Conservation (phyloP, 441 rosid species). For the Corymbia citriodora region DNA sequence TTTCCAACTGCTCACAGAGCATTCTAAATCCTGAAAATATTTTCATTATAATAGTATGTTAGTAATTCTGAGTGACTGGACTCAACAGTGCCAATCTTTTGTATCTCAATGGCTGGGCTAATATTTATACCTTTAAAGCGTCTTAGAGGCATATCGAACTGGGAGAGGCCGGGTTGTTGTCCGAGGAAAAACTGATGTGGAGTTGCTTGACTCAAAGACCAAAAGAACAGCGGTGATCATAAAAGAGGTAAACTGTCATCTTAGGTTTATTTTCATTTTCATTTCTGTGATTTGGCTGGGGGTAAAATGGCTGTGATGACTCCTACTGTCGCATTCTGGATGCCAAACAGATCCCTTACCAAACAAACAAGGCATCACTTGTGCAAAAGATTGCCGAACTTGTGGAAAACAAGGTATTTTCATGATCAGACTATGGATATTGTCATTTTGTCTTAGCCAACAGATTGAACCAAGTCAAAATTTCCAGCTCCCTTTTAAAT, state of each 20-base stretch:
- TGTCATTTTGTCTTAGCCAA: not conserved
- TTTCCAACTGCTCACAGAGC: not conserved
- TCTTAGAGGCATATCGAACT: conserved; percentile 91
- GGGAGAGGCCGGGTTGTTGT: conserved; percentile 80
- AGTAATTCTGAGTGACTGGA: not conserved
- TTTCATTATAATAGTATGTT: not conserved
- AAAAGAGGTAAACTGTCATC: conserved; percentile 58
- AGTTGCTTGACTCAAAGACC: conserved; percentile 75
- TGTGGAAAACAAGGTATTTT: conserved; percentile 82
- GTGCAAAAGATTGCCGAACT: conserved; percentile 98
- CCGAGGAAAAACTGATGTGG: conserved; percentile 84
- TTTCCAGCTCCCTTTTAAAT: not conserved
- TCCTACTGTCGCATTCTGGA: conserved; percentile 8
- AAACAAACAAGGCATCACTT: conserved; percentile 84
- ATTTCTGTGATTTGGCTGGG: not conserved
- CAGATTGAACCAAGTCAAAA: not conserved
- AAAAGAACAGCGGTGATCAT: conserved; percentile 77
- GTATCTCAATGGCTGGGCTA: not conserved
- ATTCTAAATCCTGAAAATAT: not conserved
- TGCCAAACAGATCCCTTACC: conserved; percentile 81
- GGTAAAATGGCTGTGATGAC: not conserved
- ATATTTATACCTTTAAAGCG: conserved; percentile 35
- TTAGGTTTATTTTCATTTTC: not conserved
- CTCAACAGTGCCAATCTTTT: not conserved
- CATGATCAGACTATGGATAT: not conserved